Percentiles rank a stretch among this genome's conserved stretches.
Evolutionary conservation across 805 yeast species (phyloP).

Genomic region (Wickerhamomyces mucosus): DNA sequence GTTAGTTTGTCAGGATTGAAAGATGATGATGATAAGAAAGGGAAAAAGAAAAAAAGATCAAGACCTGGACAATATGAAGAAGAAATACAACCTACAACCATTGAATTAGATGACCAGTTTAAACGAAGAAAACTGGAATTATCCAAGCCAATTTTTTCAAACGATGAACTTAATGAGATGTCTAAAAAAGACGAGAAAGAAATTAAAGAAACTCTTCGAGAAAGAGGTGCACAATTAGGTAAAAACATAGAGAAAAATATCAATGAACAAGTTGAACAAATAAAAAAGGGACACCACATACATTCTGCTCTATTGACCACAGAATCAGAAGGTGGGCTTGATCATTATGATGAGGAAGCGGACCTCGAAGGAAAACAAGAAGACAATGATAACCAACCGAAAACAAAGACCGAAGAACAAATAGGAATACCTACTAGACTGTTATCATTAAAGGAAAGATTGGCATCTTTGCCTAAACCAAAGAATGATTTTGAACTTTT

Average conservation of each 20-base stretch:
- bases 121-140: slow-evolving; percentile 18
- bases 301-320: slow-evolving; percentile 26
- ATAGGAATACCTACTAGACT: background rate
- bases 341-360: slow-evolving; percentile 2
- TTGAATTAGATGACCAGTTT: slow-evolving; percentile 1
- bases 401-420: slow-evolving; percentile 1
- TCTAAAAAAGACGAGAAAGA: slow-evolving; percentile 9
- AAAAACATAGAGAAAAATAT: slow-evolving; percentile 9
- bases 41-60: slow-evolving; percentile 20
- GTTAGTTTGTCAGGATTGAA: slow-evolving; percentile 38
- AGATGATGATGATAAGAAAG: slow-evolving; percentile 24
- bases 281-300: slow-evolving; percentile 25
- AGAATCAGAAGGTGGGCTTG: slow-evolving; percentile 7
- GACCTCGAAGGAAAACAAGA: slow-evolving; percentile 1
- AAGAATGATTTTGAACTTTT: slow-evolving; percentile 37
- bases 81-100: slow-evolving; percentile 10
- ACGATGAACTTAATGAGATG: slow-evolving; percentile 8
- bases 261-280: slow-evolving; percentile 29
- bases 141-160: slow-evolving; percentile 26
- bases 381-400: slow-evolving; percentile 1
- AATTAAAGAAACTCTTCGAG: slow-evolving; percentile 4
- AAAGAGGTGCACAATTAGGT: slow-evolving; percentile 5
- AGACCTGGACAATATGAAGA: slow-evolving; percentile 18
- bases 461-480: slow-evolving; percentile 30
- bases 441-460: slow-evolving; percentile 11